These are phyloP conservation scores for Lathyrus sativus DNA, from an alignment of 306 rosid species.

Conservation along the genomic window DNA sequence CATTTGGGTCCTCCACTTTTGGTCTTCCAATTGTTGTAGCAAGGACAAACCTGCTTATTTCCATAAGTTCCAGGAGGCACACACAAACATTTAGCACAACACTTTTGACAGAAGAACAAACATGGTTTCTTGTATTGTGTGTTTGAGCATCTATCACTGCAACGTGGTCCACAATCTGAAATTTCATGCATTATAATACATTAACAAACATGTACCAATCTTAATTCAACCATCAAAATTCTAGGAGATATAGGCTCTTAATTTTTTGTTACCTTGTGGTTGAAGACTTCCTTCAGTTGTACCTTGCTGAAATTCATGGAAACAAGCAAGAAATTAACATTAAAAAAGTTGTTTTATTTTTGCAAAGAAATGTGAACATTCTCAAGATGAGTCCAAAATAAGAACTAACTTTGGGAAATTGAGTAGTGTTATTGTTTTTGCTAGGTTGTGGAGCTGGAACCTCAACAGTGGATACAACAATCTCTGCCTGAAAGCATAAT, in stretches of 20 bases:
- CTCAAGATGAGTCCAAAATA: constrained; percentile 34
- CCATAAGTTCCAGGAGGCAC: constrained; percentile 83
- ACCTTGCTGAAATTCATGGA: constrained; percentile 51
- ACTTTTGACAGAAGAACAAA: constrained; percentile 71
- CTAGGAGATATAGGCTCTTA: background rate
- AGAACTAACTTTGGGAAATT: constrained; percentile 47
- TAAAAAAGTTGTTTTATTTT: background rate
- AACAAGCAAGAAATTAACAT: background rate
- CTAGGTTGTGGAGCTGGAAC: constrained; percentile 72
- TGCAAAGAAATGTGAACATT: background rate
- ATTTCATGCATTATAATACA: background rate
- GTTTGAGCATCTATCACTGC: constrained; percentile 62
- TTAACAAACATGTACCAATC: background rate
- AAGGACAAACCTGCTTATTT: constrained; percentile 73
- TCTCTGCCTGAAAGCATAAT: constrained; percentile 38
- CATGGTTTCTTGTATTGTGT: constrained; percentile 78
- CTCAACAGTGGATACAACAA: constrained; percentile 39
- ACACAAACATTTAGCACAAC: constrained; percentile 74
- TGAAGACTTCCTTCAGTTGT: constrained; percentile 65
- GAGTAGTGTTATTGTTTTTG: constrained; percentile 19
- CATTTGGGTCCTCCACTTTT: constrained; percentile 86
- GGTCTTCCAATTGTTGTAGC: constrained; percentile 88
- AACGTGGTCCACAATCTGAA: constrained; percentile 67
- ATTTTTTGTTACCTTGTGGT: constrained; percentile 53
- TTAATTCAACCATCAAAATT: constrained; percentile 8